Base-by-base conservation (phyloP, 2,329 filamentous ascomycete species). In the Coniella vitis region DNA sequence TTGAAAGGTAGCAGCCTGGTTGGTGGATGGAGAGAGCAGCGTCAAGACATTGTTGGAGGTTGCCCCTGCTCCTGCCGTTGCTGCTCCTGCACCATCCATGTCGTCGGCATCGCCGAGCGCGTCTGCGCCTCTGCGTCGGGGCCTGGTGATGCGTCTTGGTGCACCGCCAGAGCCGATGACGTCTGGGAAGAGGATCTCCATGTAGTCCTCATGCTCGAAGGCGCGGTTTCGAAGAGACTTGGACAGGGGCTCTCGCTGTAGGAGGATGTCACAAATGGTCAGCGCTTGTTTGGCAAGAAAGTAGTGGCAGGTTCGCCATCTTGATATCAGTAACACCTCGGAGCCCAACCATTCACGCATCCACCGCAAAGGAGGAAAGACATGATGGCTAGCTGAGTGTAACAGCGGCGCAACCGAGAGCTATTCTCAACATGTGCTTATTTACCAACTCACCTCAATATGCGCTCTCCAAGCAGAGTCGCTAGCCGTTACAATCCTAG, bases 131-230 rank as follows among this genome's bases (percentile, higher is more conserved):
- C 69, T 72, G 10, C 76, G 65, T 50, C 75, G 66, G 9, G 75
- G 72, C 59, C 76, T 78, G 64, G 78, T 79, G 55, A 80, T 70
- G 25, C 78, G 72, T 60, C 80, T 80, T 1, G 78, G 77, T 1
- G 76, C 76, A 45, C 78, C 78, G 19, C 76, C 75, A 1, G 78
- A 79, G 10, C 78, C 78, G 38, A 81, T 68, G 8, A 81, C 77
- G 48, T 81, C 78, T 25, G 76, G 76, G 51, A 80, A 81, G 9
- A 81, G 64, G 19, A 80, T 70, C 58, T 81, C 76, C 73, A 80
- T 78, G 60, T 69, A 81, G 34, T 79, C 72, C 58, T 81, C 76
- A 57, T 81, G 75, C 19, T 81, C 77, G 56, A 81, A 81, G 1
- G 77, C 73, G 13, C 78, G 69, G 29, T 76, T 76, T 47, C 75